phyloP scores from a whole-genome alignment of 495 filamentous ascomycete species.

The Penicillium steckii region DNA sequence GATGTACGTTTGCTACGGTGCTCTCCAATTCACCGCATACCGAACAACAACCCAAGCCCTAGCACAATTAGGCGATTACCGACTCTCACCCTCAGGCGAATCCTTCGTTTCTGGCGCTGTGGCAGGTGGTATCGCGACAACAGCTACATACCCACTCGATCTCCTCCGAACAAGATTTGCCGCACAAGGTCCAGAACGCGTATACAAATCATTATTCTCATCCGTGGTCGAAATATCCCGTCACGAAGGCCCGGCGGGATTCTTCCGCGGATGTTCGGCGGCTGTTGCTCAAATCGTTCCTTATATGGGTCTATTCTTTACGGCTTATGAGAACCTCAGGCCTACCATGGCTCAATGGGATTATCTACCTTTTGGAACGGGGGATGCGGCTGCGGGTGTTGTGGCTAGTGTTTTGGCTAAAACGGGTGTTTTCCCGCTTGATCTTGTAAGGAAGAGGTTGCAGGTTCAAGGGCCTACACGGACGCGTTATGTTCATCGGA shows the following conservation, averaged over 20 bases:
- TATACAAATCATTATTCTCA: slow-evolving; percentile 68
- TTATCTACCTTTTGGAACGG: slow-evolving; percentile 65
- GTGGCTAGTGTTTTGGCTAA: slow-evolving; percentile 78
- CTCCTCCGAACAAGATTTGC: slow-evolving; percentile 93
- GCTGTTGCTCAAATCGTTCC: slow-evolving; percentile 85
- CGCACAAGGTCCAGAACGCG: slow-evolving; percentile 80
- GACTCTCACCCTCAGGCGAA: slow-evolving; percentile 56
- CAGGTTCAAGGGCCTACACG: slow-evolving; percentile 94
- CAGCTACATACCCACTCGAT: slow-evolving; percentile 87
- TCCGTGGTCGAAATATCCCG: slow-evolving; percentile 70
- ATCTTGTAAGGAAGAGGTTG: slow-evolving; percentile 86
- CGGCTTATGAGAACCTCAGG: slow-evolving; percentile 74
- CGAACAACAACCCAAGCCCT: slow-evolving; percentile 65
- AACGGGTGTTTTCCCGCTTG: slow-evolving; percentile 89
- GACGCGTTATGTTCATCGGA: slow-evolving; percentile 72
- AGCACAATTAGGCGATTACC: slow-evolving; percentile 46
- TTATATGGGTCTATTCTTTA: slow-evolving; percentile 96
- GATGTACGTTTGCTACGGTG: slow-evolving; percentile 87
- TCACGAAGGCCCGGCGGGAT: slow-evolving; percentile 72
- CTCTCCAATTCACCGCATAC: slow-evolving; percentile 89
- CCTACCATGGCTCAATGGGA: slow-evolving; percentile 49
- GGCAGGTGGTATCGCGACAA: slow-evolving; percentile 79
- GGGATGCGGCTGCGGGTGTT: slow-evolving; percentile 79
- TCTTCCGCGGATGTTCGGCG: slow-evolving; percentile 82
- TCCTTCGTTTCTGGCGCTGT: slow-evolving; percentile 78